These are phyloP conservation scores for Chrysoporthe puriensis DNA, from an alignment of 2,329 filamentous ascomycete species.

Conservation along the genomic window DNA sequence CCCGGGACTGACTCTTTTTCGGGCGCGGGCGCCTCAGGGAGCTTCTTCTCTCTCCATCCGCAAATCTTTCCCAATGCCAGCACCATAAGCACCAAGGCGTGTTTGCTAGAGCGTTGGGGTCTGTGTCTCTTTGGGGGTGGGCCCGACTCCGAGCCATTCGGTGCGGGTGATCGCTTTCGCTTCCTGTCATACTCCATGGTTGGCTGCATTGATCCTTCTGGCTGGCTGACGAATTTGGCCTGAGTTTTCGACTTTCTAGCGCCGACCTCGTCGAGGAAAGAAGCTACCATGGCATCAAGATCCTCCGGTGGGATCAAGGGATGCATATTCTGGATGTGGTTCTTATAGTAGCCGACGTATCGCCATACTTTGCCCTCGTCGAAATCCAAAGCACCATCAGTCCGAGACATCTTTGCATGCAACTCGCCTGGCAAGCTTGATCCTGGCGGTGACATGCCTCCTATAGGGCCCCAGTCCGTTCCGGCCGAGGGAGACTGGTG, in stretches of 20 bases:
- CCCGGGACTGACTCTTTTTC: slow-evolving; percentile 41
- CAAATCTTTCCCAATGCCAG: slow-evolving; percentile 88
- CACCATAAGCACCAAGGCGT: slow-evolving; percentile 80
- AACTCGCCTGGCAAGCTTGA: slow-evolving; percentile 38
- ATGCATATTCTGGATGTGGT: slow-evolving; percentile 68
- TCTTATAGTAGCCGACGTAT: slow-evolving; percentile 61
- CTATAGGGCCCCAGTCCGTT: slow-evolving; percentile 63
- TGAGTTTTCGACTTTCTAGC: slow-evolving; percentile 34
- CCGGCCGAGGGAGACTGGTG: slow-evolving; percentile 58
- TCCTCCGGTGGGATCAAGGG: slow-evolving; percentile 61
- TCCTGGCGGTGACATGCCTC: slow-evolving; percentile 50
- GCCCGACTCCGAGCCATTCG: slow-evolving; percentile 39
- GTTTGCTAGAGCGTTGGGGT: slow-evolving; percentile 71
- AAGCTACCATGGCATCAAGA: slow-evolving; percentile 55
- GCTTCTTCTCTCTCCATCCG: slow-evolving; percentile 49
- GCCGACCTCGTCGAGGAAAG: slow-evolving; percentile 56
- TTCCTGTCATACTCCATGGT: slow-evolving; percentile 45
- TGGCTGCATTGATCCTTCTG: slow-evolving; percentile 18
- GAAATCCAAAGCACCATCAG: slow-evolving; percentile 59
- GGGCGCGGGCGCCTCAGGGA: slow-evolving; percentile 56
- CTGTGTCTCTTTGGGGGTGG: slow-evolving; percentile 47
- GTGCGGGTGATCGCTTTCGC: slow-evolving; percentile 58
- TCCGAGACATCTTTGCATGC: slow-evolving; percentile 43
- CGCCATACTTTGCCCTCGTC: slow-evolving; percentile 52
- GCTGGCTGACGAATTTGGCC: slow-evolving; percentile 29